phyloP scores from a whole-genome alignment of 768 basidiomycete genomes.

The Russula abietina region DNA sequence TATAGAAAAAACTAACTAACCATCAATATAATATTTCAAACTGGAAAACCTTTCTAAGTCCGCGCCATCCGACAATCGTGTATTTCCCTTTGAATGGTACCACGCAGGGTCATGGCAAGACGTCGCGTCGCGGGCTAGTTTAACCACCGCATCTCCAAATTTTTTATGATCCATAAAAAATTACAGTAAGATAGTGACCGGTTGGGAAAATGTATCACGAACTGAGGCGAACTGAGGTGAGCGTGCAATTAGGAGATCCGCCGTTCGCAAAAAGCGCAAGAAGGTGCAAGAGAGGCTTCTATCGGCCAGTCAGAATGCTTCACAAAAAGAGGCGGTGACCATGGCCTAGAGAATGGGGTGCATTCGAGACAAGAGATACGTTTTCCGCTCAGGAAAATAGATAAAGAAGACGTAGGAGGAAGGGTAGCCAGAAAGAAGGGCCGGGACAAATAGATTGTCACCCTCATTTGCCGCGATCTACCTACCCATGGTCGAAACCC shows the following conservation, averaged over 20 bases:
- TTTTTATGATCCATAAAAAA: not conserved
- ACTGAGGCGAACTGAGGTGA: too few species aligned
- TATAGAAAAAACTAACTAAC: too few species aligned
- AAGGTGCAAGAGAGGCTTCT: not conserved
- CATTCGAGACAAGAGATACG: not conserved
- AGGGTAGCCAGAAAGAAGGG: too few species aligned
- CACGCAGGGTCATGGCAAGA: not conserved
- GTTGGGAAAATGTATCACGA: too few species aligned
- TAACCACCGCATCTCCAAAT: not conserved
- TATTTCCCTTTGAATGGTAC: not conserved
- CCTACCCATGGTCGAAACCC: not conserved
- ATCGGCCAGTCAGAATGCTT: constrained; percentile 4
- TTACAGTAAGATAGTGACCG: too few species aligned
- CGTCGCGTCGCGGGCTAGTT: not conserved
- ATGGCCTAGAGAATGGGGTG: constrained; percentile 1
- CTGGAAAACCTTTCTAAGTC: not conserved
- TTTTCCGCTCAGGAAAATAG: not conserved
- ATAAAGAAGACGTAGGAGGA: not conserved
- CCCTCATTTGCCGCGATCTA: constrained; percentile 2
- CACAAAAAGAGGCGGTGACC: not conserved
- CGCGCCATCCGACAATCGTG: not conserved
- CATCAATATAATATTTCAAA: too few species aligned
- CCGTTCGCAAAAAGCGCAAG: not conserved
- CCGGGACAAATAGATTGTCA: not conserved
- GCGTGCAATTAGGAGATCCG: not conserved